These are phyloP conservation scores for Colletotrichum endophyticum DNA, from an alignment of 2,329 filamentous ascomycete species.

Conservation along the genomic window DNA sequence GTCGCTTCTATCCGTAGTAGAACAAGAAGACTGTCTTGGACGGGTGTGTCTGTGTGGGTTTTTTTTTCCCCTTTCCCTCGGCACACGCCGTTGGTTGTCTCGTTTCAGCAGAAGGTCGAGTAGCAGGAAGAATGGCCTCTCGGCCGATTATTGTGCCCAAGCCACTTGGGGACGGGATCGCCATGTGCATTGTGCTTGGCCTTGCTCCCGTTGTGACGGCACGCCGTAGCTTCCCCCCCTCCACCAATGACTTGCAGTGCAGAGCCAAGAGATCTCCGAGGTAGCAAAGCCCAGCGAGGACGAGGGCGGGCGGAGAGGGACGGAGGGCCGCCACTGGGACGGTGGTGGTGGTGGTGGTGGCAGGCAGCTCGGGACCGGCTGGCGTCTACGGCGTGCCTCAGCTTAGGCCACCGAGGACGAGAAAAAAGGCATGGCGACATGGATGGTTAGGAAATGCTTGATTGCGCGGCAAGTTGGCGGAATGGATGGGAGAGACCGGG, in stretches of 20 bases:
- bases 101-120: neutral
- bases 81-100: neutral
- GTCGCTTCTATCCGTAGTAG: no score
- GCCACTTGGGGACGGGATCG: slow-evolving; percentile 9
- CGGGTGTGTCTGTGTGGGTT: neutral
- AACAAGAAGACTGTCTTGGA: neutral
- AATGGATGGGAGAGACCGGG: neutral
- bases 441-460: slow-evolving; percentile 1
- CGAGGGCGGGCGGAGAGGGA: neutral
- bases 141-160: slow-evolving; percentile 4
- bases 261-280: slow-evolving; percentile 9
- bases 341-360: neutral
- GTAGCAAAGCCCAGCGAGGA: neutral
- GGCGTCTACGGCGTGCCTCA: neutral
- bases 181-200: slow-evolving; percentile 5
- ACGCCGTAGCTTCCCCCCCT: neutral
- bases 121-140: neutral
- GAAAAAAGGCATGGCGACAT: neutral
- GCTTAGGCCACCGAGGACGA: neutral
- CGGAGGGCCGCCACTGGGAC: neutral
- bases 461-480: neutral
- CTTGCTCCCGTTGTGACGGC: neutral
- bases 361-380: neutral
- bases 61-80: neutral
- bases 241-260: slow-evolving; percentile 5